Evolutionary conservation across 1,139 yeast genomes (phyloP), one percentile per base, ranked within the genome.

Genomic region (Wickerhamiella pararugosa): DNA sequence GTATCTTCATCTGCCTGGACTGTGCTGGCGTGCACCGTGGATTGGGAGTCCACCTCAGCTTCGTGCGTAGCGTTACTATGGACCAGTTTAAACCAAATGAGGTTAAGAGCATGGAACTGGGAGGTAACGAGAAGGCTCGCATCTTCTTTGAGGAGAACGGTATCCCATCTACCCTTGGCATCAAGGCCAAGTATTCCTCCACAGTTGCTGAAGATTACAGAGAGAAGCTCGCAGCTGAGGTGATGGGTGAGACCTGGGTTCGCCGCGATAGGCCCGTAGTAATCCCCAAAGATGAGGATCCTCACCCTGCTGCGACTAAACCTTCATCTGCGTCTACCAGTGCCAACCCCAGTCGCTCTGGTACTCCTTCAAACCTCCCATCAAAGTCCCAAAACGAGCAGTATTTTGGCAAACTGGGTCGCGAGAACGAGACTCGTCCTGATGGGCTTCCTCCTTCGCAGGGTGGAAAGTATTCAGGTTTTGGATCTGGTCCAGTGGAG

Each of bases 21-120:
- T 90, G 97, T 62, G 93, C 96, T 47, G 94, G 96, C n/a, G 75
- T 80, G 47, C 98, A 90, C 62, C 75, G 98, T 61, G 92, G 94
- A 44, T 66, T 90, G 58, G 98, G 98, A 43, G 97, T 87, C 39
- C 98, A 90, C 60, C 79, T 90, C 52, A 80, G 96, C 31, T 90
- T 90, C 64, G 97, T 90, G 39, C 83, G 87, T 58, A 83, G 95
- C 32, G 77, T 93, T 36, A 84, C 83, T 49, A 71, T 90, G 70
- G 99, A 90, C 60, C 95, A 86, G 63, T 92, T 92, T 69, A 86
- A 86, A 61, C 79, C 86, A 10, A 94, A 84, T 44, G 97, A 90
- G 61, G 71, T 86, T 46, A 67, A 76, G 49, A 69, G 92, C 51
- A 87, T 92, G 98, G 95, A 90, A 55, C 68, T 76, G 47, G 98